Evolutionary conservation across 1,284 basidiomycete species (phyloP).

Genomic region (Irpex sp.): DNA sequence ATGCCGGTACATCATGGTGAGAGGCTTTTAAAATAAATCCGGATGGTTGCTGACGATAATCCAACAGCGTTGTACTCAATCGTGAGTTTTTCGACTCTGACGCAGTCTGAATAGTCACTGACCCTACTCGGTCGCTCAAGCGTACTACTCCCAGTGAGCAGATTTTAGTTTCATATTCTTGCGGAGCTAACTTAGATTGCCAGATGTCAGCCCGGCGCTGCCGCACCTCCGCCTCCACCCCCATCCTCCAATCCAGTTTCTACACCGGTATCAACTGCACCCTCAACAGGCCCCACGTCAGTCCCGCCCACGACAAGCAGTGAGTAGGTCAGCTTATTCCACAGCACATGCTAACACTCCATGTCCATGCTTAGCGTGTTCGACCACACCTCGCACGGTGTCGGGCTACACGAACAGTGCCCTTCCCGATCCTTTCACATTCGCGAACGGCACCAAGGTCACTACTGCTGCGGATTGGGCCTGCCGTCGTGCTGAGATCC

Average conservation of each 20-base stretch:
- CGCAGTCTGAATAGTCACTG: neutral
- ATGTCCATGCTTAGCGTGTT: constrained; percentile 9
- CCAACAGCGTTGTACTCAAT: neutral
- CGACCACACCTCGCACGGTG: constrained; percentile 19
- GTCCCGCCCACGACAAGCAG: constrained; percentile 3
- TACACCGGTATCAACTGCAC: constrained; percentile 1
- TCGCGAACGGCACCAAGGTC: constrained; percentile 37
- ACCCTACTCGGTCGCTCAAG: neutral
- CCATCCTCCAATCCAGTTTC: neutral
- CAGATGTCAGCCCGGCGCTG: neutral
- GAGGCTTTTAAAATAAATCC: neutral
- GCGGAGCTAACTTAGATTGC: neutral
- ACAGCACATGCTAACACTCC: neutral
- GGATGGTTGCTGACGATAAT: neutral
- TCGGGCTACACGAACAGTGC: constrained; percentile 30
- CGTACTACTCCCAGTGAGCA: neutral
- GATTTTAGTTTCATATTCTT: neutral
- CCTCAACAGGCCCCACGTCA: constrained; percentile 3
- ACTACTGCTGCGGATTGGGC: constrained; percentile 41
- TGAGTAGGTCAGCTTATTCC: neutral
- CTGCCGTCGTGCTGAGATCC: constrained; percentile 46
- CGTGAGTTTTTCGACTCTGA: neutral
- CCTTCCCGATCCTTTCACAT: constrained; percentile 49
- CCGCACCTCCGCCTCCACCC: neutral
- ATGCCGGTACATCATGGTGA: constrained; percentile 5